These are phyloP conservation scores for Chaetomiaceae sp. DNA, from an alignment of 2,329 filamentous ascomycete genomes.

Conservation along the genomic window DNA sequence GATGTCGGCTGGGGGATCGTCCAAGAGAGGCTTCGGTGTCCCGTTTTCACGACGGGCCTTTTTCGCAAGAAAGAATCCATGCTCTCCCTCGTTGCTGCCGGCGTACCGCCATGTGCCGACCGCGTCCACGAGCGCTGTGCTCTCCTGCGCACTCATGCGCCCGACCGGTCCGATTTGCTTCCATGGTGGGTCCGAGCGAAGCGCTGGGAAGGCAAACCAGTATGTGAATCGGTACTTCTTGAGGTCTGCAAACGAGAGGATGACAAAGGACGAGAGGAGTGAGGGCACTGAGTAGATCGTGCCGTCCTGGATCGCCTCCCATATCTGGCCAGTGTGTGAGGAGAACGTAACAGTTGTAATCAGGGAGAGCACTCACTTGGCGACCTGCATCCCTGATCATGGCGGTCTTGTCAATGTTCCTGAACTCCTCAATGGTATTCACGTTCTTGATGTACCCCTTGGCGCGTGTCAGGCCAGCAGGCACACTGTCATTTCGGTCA, in stretches of 20 bases:
- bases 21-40: conserved; percentile 42
- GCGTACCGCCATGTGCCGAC: conserved; percentile 85
- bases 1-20: conserved; percentile 48
- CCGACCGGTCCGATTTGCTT: conserved; percentile 53
- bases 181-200: conserved; percentile 87
- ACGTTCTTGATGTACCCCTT: conserved; percentile 88
- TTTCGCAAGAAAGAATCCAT: conserved; percentile 95
- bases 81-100: conserved; percentile 69
- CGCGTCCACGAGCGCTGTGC: conserved; percentile 70
- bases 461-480: conserved; percentile 69
- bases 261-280: conserved; percentile 79
- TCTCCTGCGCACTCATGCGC: conserved; percentile 63
- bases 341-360: conserved; percentile 9
- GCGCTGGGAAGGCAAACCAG: conserved; percentile 92
- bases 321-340: conserved; percentile 61
- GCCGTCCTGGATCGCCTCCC: conserved; percentile 95
- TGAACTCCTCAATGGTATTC: conserved; percentile 72
- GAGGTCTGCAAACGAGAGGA: conserved; percentile 89
- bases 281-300: conserved; percentile 95
- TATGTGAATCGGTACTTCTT: conserved; percentile 99
- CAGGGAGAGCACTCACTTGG: conserved; percentile 53
- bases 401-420: conserved; percentile 71
- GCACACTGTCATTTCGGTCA: conserved; percentile 47
- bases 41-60: conserved; percentile 48
- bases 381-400: conserved; percentile 74